Evolutionary conservation across 441 rosid species (phyloP).

Genomic region (Pelargonium myrrhifolium): DNA sequence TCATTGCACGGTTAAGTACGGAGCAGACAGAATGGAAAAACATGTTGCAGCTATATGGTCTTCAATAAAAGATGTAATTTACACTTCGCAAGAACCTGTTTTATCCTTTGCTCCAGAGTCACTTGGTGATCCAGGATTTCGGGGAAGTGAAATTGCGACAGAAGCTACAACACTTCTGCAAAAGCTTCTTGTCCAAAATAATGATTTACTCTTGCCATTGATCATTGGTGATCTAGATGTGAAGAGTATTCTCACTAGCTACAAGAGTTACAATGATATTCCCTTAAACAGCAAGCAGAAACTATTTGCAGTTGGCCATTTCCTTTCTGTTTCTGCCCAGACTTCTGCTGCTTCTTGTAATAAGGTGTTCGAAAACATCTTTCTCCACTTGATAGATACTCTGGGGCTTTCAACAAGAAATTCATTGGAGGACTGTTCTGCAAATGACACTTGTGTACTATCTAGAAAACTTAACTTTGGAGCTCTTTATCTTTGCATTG

Average conservation of each 20-base stretch:
- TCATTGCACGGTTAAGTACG: slow-evolving; percentile 52
- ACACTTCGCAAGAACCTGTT: slow-evolving; percentile 36
- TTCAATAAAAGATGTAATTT: slow-evolving; percentile 52
- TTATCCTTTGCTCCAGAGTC: slow-evolving; percentile 40
- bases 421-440: slow-evolving; percentile 27
- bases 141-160: slow-evolving; percentile 41
- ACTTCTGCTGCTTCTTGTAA: slow-evolving; percentile 58
- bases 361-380: slow-evolving; percentile 44
- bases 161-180: slow-evolving; percentile 62
- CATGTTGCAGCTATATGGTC: slow-evolving; percentile 64
- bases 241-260: slow-evolving; percentile 38
- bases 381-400: slow-evolving; percentile 45
- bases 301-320: slow-evolving; percentile 48
- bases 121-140: slow-evolving; percentile 30
- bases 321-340: slow-evolving; percentile 59
- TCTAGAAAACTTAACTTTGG: slow-evolving; percentile 45
- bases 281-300: slow-evolving; percentile 48
- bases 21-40: slow-evolving; percentile 51
- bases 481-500: slow-evolving; percentile 57
- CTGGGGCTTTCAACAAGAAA: slow-evolving; percentile 40
- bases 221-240: slow-evolving; percentile 56
- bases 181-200: slow-evolving; percentile 48
- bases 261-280: slow-evolving; percentile 37
- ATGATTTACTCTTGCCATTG: slow-evolving; percentile 35
- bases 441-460: slow-evolving; percentile 20